Conservation (phyloP, 805 yeast species). For the Monosporozyma aerobia region DNA sequence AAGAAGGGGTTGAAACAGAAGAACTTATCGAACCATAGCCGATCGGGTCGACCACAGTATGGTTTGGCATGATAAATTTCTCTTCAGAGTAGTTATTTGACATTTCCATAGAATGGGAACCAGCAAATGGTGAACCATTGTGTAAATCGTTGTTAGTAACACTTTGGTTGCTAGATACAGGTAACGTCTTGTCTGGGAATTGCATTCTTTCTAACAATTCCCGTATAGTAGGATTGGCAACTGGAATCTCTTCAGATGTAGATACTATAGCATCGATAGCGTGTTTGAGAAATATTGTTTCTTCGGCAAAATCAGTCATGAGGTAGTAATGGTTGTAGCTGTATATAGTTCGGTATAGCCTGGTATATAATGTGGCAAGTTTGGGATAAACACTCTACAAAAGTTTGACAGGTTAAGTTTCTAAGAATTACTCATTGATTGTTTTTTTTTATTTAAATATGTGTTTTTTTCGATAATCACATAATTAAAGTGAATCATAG, state of each 20-base stretch:
- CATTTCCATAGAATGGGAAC: neutral
- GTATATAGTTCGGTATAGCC: no score
- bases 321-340: neutral
- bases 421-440: neutral
- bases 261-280: conserved; percentile 29
- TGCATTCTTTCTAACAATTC: conserved; percentile 21
- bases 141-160: neutral
- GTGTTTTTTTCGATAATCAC: neutral
- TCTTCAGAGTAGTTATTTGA: neutral
- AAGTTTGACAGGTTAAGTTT: neutral
- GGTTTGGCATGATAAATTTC: conserved; percentile 1
- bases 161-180: neutral
- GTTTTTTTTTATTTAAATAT: neutral
- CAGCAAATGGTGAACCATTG: neutral
- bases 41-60: neutral
- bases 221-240: conserved; percentile 24
- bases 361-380: no score
- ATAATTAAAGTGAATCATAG: neutral
- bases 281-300: conserved; percentile 21
- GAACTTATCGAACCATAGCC: neutral
- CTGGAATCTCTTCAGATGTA: conserved; percentile 19
- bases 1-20: neutral
- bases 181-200: neutral
- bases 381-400: neutral
- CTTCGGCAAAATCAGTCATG: conserved; percentile 18